Base-by-base conservation (phyloP, 257 asterid species). In the Nicotiana undulata region DNA sequence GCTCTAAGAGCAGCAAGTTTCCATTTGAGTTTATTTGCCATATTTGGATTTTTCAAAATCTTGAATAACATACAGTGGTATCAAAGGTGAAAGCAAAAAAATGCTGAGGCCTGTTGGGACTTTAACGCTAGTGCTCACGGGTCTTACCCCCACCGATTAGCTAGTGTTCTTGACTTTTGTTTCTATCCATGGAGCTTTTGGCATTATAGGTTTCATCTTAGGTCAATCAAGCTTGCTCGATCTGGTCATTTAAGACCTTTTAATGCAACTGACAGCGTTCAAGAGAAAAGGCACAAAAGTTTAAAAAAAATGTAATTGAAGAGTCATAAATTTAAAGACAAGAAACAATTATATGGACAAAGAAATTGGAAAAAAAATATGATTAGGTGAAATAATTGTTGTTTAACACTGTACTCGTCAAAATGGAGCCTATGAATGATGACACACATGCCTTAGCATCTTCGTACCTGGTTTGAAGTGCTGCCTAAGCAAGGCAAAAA, bases 131-230 rank as follows among this genome's bases (percentile, higher is more conserved):
- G 32, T 40, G 44, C 20, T 11, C 58, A 20, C 13, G 77, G 68
- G 67, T 81, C 31, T 46, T 68, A 68, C 58, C 77, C 58, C 10
- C 24, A 24, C 20, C 20, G 77, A 40, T 22, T 44, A 70, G 34
- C 34, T 20, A 70, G 28, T 44, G 77, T 70, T 55, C 77, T 40
- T 9, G 34, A 70, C 34, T 77, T 81, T 60, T 80, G 56, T 74
- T 81, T 80, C 53, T 81, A 55, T 74, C 59, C 53, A 58, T 74
- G 80, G 64, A 28, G 64, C 70, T 51, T 37, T 74, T 24, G 32
- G 28, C 67, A 59, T 75, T 44, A 75, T 63, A n/a, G 56, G 84
- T 81, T 75, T 61, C 84, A 28, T 31, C 77, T 81, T 75, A 63
- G 74, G 75, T 31, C 83, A 70, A 68, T 70, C 53, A 9, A 81